Evolutionary conservation across 768 basidiomycete species (phyloP).

Genomic region (Amanita pseudoporphyria): DNA sequence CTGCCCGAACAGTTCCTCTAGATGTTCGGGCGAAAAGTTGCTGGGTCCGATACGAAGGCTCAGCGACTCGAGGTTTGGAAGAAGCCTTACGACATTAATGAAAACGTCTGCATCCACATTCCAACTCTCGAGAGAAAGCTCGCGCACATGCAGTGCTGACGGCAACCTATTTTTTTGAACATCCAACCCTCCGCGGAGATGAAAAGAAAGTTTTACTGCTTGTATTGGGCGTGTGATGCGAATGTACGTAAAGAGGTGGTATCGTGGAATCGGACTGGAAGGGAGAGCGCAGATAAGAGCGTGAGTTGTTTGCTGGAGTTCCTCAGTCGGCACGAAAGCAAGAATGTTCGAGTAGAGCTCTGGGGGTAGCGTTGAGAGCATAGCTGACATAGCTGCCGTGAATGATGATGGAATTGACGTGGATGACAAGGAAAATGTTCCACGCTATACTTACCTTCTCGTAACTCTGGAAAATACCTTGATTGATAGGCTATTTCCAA

Average conservation of each 20-base stretch:
- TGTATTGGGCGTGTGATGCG: constrained; percentile 40
- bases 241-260: constrained; percentile 52
- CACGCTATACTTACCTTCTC: too few species aligned
- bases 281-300: constrained; percentile 60
- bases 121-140: constrained; percentile 53
- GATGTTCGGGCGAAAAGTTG: constrained; percentile 73
- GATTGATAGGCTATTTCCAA: too few species aligned
- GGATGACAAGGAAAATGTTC: too few species aligned
- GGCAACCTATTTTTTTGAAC: constrained; percentile 1
- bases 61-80: constrained; percentile 43
- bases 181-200: constrained; percentile 30
- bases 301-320: constrained; percentile 43
- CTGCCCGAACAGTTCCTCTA: constrained; percentile 47
- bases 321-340: constrained; percentile 32
- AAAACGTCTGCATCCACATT: constrained; percentile 65
- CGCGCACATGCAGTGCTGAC: constrained; percentile 32
- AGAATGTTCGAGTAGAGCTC: constrained; percentile 62
- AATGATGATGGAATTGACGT: not conserved
- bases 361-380: constrained; percentile 37
- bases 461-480: too few species aligned
- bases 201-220: constrained; percentile 44
- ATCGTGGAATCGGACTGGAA: constrained; percentile 40
- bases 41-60: constrained; percentile 63
- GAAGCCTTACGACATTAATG: constrained; percentile 52
- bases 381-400: constrained; percentile 16